Base-by-base conservation (phyloP, 768 basidiomycete species). In the Suillus plorans region DNA sequence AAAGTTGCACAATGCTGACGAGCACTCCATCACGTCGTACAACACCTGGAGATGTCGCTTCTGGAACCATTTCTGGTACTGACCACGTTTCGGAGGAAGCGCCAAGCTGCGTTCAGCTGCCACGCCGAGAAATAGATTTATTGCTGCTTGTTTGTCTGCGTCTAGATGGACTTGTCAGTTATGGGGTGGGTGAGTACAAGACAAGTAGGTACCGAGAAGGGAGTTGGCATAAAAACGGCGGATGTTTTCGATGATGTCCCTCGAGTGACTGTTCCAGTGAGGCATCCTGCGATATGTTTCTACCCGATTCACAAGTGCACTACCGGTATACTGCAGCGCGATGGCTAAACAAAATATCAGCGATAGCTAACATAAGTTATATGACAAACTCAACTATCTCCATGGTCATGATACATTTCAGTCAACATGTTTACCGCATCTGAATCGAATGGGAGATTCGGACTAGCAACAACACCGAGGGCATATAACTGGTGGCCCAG, bases 331-430 rank as follows among this genome's bases (percentile, higher is more conserved):
- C 73, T 99, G 97, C 67, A 97, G 80, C 0, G 97, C 96, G 64
- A 99, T 87, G 1, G 95, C 96, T 96, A 63, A 5, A 39, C 5
- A 36, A 20, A 58, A 62, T 53, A 50, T 65, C 64, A 69, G 63
- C 12, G 31, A 37, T 4, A 18, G 2, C 36, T 25, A 13, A 55
- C 37, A 18, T 25, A 63, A 16, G 12, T 36, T 59, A 6, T 5
- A 68, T 45, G 22, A 5, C 37, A 41, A 22, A 77, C 91, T 71
- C 72, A 59, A 95, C 94, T 96, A 72, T 97, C 95, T 1, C 95
- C 95, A 69, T 97, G 95, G 74, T 97, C 95, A 73, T 97, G 95
- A 75, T 96, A 98, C 95, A 99, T 98, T 78, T 97, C 95, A 4
- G 95, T 99, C 69, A 99, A 73, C 87, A 99, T 95, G 74, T 96